Evolutionary conservation across 2,329 filamentous ascomycete species (phyloP), one percentile per base, ranked within the genome.

Genomic region (Periconia macrospinosa): DNA sequence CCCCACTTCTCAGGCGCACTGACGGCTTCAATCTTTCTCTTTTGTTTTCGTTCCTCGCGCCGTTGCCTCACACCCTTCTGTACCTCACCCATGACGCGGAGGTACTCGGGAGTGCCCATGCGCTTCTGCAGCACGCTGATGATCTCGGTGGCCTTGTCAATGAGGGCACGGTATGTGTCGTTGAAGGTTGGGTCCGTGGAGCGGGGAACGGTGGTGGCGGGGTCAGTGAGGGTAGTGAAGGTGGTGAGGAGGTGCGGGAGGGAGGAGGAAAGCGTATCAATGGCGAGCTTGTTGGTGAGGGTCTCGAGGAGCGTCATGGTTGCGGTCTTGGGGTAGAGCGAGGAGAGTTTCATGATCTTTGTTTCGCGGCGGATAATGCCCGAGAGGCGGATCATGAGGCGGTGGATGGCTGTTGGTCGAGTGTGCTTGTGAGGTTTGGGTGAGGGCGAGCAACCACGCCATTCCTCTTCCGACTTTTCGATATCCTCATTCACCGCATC

Each of bases 11-110:
- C 93, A 1, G 94, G 94, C 67, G 89, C 85, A 47, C 83, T 83
- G 20, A 99, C 86, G 11, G 90, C 90, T 70, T 95, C 92, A 59
- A 97, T 90, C 75, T 91, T 90, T 66, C 94, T 84, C 83, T 99
- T 99, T 59, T 82, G 85, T 50, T 88, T 85, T 59, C 95, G 80
- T 66, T 86, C 84, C 69, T 91, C 85, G 61, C 94, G 81, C 66
- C 88, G 85, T 59, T 83, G 81, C 67, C 83, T 84, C n/a, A 94
- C 86, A 15, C 81, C 83, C 49, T 89, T 86, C 55, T 91, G 85
- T 7, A 95, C 90, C 41, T 83, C 82, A 40, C 90, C 75, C 67
- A 97, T 80, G 44, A 87, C 82, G 50, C 82, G 80, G n/a, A 92
- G 86, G 75, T 92, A 99, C 57, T 85, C 85, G 1, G 86, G 84